Evolutionary conservation across 2,329 filamentous ascomycete species (phyloP), one percentile per base, ranked within the genome.

Genomic region (Aspergillus viridinutans): DNA sequence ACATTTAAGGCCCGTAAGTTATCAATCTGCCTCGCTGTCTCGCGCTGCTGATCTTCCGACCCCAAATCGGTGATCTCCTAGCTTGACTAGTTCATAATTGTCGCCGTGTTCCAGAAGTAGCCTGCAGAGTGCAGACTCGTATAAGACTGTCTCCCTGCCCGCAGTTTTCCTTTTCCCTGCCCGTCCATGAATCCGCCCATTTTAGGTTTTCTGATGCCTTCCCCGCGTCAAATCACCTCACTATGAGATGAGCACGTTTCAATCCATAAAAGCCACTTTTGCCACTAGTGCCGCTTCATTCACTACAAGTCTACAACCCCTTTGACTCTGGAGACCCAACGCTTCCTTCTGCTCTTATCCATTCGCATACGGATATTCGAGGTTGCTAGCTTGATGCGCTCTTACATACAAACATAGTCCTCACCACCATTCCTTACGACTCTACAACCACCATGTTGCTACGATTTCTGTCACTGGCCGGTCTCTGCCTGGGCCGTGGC

Each of bases 381-480:
- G 14, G 32, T 17, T 12, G 14, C 14, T 17, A 17, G 14, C 5
- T 38, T 7, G 32, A 17, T 38, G 32, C 32, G 32, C 32, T 17
- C 32, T 38, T 38, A 3, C 17, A 45, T 6, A 7, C 20, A 21
- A 21, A 21, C 3, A 23, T 45, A 45, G n/a, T 12, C 55, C 54
- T 9, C 28, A 21, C 32, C 28, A 28, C 40, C 7, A 14, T 28
- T 42, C 4, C 50, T 35, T 23, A 40, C 28, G 5, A 47, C 21
- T 29, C 1, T 25, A 45, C 21, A 25, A 14, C 28, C 52, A 54
- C 4, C 40, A 64, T 63, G 62, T 57, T 62, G 32, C 43, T 58
- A 35, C 60, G 55, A n/a, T 55, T 57, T 26, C 50, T 64, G n/a
- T 60, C 56, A 4, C n/a, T 58, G 20, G 49, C 57, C 26, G 50